Base-by-base conservation (phyloP, 768 basidiomycete genomes). In the Pleurotus tuoliensis region DNA sequence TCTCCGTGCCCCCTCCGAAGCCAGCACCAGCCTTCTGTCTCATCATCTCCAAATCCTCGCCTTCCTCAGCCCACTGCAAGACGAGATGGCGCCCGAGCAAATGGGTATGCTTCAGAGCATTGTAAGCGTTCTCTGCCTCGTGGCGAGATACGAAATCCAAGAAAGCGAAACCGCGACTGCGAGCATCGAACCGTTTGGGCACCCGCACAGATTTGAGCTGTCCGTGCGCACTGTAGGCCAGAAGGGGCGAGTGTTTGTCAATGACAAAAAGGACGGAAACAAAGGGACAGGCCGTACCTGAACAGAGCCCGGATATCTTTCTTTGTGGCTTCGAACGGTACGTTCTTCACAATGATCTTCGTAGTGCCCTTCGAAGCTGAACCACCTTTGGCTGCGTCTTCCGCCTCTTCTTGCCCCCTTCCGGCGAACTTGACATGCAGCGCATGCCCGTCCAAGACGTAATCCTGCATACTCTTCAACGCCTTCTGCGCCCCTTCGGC, bases 261-360 rank as follows among this genome's bases (percentile, higher is more conserved):
- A n/a, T 38, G 48, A 43, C 12, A 38, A 27, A 47, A 18, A 24
- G n/a, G n/a, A n/a, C 46, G 39, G 53, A 7, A 27, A 20, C 30
- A 18, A 79, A 34, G 30, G 30, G 3, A 25, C 24, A 11, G 30
- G 30, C 30, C 88, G 56, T 61, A 95, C 93, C 88, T 81, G 69
- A 98, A 97, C 37, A 98, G 70, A 59, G 91, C 89, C 55, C 90
- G 78, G 22, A 99, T 80, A 62, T 99, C 97, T 73, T 90, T 94
- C 77, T 90, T 92, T 43, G 88, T 88, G 45, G 89, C 92, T 71
- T 99, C 97, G 75, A 99, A 99, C 40, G 97, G 94, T 54, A 98
- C 81, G 64, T 99, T 99, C 83, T 98, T 98, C 62, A 98, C 93
- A 50, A 98, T 85, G 81, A 98, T 87, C 83, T 98, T 98, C 59